Evolutionary conservation across 805 yeast genomes (phyloP), one percentile per base, ranked within the genome.

Genomic region (Debaryomyces tyrocola): DNA sequence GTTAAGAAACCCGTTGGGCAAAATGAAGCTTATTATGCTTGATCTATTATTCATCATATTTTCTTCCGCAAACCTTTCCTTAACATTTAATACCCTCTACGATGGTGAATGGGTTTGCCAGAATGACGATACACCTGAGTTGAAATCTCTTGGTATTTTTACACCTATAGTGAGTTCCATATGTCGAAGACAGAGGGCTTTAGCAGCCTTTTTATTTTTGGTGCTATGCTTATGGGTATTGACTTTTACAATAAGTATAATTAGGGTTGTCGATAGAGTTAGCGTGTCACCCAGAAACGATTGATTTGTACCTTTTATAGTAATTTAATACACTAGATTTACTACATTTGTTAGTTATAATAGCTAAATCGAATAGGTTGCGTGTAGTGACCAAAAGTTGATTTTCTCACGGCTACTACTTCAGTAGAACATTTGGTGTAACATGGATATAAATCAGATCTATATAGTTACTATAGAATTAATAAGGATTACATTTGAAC

Each of bases 21-120:
- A 94, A 62, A 79, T 94, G 74, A 77, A 87, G 58, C 76, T 92
- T 48, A 80, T 92, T 49, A 72, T 90, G 73, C 72, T 90, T 54
- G 99, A 94, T 62, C 71, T 92, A 36, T 67, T 92, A 28, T 90
- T 94, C 64, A 89, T 94, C 51, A 90, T 92, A 18, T 88, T 91
- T 59, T 83, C 90, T 12, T 80, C 95, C 38, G 97, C 97, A 1
- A 91, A 90, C 62, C 66, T 92, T 45, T 83, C 97, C 4, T 73
- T 92, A 33, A 81, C 97, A 3, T 90, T 90, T 69, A 85, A 90
- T 61, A 84, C 96, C 0, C 70, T 91, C 43, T 87, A 73, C 60
- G 97, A 90, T 60, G 74, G 75, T 37, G 77, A 82, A 55, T 92
- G 97, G 97, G 92, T 88, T 7, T 91, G 78, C 54, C 44, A 56